Conservation (phyloP, 23 red algal genomes). For the Pyropia yezoensis region DNA sequence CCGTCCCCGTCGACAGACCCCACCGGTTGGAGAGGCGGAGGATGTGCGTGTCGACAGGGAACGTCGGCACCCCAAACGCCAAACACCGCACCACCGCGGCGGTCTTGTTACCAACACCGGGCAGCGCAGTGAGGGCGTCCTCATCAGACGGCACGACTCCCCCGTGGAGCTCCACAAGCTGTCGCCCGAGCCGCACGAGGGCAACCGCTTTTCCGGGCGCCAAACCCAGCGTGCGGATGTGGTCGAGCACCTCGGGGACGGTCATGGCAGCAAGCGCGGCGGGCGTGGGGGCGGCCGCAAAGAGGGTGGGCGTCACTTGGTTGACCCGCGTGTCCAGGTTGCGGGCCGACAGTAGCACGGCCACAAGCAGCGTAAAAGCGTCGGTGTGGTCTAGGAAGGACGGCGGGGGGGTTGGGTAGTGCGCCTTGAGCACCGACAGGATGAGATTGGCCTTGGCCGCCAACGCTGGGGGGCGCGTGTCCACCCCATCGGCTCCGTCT, state of each 20-base stretch:
- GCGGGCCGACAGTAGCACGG: constrained; percentile 68
- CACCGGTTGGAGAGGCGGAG: constrained; percentile 74
- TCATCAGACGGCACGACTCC: constrained; percentile 41
- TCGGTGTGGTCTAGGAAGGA: constrained; percentile 59
- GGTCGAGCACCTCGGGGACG: constrained; percentile 12
- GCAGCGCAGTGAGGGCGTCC: constrained; percentile 46
- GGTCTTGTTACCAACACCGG: constrained; percentile 74
- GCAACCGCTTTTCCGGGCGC: constrained; percentile 48
- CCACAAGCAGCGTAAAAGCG: constrained; percentile 68
- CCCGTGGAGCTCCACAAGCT: constrained; percentile 10
- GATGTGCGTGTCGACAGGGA: constrained; percentile 85
- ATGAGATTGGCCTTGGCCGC: constrained; percentile 50
- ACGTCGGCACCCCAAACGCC: constrained; percentile 64
- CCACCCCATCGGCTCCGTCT: not conserved
- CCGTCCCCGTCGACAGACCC: constrained; percentile 41
- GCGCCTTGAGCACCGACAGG: constrained; percentile 2
- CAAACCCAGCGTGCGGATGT: constrained; percentile 56
- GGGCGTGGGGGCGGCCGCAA: constrained; percentile 35
- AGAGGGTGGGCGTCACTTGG: constrained; percentile 58
- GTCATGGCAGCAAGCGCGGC: constrained; percentile 21
- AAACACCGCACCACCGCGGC: constrained; percentile 63
- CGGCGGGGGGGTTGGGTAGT: constrained; percentile 37
- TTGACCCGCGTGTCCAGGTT: constrained; percentile 60
- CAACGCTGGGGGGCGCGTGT: constrained; percentile 21
- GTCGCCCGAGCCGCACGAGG: constrained; percentile 18